These are phyloP conservation scores for Fusarium graminum DNA, from an alignment of 2,329 filamentous ascomycete genomes.

Conservation along the genomic window DNA sequence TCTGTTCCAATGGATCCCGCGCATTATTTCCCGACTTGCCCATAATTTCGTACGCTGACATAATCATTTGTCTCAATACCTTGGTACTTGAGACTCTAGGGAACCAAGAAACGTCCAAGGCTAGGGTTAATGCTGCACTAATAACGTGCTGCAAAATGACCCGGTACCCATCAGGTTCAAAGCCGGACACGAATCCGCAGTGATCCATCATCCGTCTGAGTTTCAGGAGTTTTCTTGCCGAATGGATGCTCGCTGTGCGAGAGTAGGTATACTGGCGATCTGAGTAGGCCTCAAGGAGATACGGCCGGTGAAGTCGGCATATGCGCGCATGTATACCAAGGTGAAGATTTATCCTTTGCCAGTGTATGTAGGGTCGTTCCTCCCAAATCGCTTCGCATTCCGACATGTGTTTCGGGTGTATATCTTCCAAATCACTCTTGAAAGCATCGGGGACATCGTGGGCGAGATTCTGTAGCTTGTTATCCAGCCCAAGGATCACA, in stretches of 20 bases:
- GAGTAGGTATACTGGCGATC: constrained; percentile 16
- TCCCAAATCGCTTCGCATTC: not conserved
- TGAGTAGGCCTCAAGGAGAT: constrained; percentile 8
- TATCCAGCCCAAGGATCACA: constrained; percentile 1
- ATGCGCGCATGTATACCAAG: constrained; percentile 8
- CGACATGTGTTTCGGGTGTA: not conserved
- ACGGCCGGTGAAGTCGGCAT: constrained; percentile 16
- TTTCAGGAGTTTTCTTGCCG: constrained; percentile 11
- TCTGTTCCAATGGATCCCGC: not conserved
- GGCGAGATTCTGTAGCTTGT: not conserved
- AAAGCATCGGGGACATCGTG: not conserved
- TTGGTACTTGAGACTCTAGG: not conserved
- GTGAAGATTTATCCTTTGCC: constrained; percentile 13
- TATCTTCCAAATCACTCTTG: not conserved
- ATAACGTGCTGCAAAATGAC: constrained; percentile 11
- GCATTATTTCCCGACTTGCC: constrained; percentile 1
- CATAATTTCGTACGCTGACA: not conserved
- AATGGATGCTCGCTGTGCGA: not conserved
- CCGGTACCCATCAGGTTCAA: constrained; percentile 8
- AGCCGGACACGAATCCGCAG: not conserved
- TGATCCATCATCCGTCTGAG: constrained; percentile 14
- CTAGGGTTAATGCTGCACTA: constrained; percentile 1
- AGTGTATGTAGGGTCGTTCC: not conserved
- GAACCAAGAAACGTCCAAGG: not conserved
- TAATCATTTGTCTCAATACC: not conserved